Percentiles rank a stretch among this genome's conserved stretches.
These are phyloP conservation scores for Speleostelium caveatum DNA, from an alignment of 78 protist species.

Conservation along the genomic window DNA sequence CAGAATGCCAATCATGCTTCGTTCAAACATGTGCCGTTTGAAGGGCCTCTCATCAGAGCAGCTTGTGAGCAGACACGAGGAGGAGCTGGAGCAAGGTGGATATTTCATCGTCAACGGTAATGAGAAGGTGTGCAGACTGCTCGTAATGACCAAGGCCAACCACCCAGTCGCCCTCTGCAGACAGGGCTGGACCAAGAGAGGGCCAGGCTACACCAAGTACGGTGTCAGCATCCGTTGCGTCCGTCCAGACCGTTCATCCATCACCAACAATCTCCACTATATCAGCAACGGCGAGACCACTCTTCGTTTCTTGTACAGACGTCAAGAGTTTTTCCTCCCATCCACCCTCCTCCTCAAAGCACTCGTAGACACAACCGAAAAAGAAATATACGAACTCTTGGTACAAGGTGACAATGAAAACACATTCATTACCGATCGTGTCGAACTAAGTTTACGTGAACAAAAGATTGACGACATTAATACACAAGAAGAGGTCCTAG, in stretches of 20 bases:
- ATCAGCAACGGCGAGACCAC: conserved; percentile 85
- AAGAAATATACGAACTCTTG: conserved; percentile 85
- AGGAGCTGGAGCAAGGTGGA: conserved; percentile 92
- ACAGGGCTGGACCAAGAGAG: conserved; percentile 86
- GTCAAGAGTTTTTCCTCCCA: conserved; percentile 94
- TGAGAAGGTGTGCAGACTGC: conserved; percentile 94
- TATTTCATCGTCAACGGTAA: conserved; percentile 95
- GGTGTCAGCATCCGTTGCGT: conserved; percentile 93
- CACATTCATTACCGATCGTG: conserved; percentile 83
- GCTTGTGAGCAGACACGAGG: conserved; percentile 33
- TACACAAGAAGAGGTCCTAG: conserved; percentile 68
- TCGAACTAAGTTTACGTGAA: conserved; percentile 84
- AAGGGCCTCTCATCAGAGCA: conserved; percentile 34
- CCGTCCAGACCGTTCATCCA: conserved; percentile 88
- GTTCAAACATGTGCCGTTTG: conserved; percentile 30
- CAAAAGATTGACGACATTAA: conserved; percentile 28
- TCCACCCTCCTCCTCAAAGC: conserved; percentile 87
- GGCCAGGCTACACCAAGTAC: conserved; percentile 89
- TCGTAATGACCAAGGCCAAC: conserved; percentile 90
- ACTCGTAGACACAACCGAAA: conserved; percentile 81
- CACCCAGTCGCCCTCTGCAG: conserved; percentile 84
- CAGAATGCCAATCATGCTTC: conserved; percentile 67
- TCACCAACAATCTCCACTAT: conserved; percentile 91
- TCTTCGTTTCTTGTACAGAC: conserved; percentile 81
- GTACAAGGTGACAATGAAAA: conserved; percentile 62